Percentiles rank a stretch among this genome's conserved stretches.
Conservation (phyloP, 208 protist genomes). For the Trichomonas gallinae region DNA sequence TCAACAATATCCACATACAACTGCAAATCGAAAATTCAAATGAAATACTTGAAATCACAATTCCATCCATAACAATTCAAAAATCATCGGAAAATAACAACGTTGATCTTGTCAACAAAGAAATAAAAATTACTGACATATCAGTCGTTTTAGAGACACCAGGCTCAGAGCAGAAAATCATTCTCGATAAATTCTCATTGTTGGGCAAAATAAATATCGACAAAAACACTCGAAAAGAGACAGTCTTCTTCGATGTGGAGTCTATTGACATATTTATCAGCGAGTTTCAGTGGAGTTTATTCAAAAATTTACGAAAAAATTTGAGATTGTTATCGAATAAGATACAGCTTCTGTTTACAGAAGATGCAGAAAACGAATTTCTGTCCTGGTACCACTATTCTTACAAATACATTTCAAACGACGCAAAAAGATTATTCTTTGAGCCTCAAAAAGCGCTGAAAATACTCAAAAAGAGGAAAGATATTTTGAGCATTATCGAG, state of each 20-base stretch:
- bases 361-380: neutral
- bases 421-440: neutral
- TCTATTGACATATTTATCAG: neutral
- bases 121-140: neutral
- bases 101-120: neutral
- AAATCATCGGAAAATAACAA: neutral
- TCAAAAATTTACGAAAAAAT: neutral
- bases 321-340: neutral
- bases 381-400: neutral
- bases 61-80: neutral
- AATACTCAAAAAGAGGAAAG: neutral
- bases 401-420: neutral
- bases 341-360: neutral
- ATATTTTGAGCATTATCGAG: neutral
- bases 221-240: neutral
- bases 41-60: neutral
- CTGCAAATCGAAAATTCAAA: neutral
- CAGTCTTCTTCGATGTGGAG: neutral
- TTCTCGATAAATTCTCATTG: neutral
- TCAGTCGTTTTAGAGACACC: neutral
- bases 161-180: neutral
- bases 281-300: neutral
- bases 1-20: neutral
- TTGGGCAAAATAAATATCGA: neutral
- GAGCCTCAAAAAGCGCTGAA: neutral